These are phyloP conservation scores for Cladosporium colombiae DNA, from an alignment of 2,329 filamentous ascomycete species.

Conservation along the genomic window DNA sequence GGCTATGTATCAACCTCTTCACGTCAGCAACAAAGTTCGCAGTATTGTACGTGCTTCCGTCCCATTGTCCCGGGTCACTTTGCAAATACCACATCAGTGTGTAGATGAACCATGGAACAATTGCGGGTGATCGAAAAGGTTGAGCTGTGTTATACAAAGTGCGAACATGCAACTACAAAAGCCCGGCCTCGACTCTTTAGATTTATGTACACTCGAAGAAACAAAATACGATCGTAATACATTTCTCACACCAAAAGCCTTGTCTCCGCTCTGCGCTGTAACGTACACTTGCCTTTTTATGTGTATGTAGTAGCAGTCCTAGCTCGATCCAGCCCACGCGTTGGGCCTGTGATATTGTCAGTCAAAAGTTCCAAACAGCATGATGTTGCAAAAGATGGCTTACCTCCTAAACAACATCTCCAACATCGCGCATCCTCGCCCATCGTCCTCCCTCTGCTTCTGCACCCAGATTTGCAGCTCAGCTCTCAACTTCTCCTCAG, in stretches of 20 bases:
- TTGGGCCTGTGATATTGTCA: conserved; percentile 14
- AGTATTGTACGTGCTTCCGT: background rate
- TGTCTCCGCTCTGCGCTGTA: background rate
- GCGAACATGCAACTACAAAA: background rate
- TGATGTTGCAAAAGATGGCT: conserved; percentile 8
- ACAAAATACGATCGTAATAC: background rate
- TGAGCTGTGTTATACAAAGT: background rate
- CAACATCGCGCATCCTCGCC: conserved; percentile 32
- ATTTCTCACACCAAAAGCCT: background rate
- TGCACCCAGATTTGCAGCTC: conserved; percentile 44
- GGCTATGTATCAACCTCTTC: background rate
- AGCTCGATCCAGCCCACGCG: conserved; percentile 12
- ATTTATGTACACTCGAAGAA: background rate
- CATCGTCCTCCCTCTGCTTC: conserved; percentile 41
- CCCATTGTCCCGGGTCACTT: background rate
- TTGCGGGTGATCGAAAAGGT: background rate
- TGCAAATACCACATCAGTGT: background rate
- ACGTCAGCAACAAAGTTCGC: background rate
- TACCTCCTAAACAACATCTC: conserved; percentile 40
- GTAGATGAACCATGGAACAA: background rate
- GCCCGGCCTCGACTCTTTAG: background rate
- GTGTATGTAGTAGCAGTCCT: background rate
- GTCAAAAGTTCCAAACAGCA: background rate
- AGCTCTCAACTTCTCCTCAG: conserved; percentile 30
- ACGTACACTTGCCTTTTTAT: background rate